These are phyloP conservation scores for Candida labiduridarum DNA, from an alignment of 1,139 yeast species.

Conservation along the genomic window DNA sequence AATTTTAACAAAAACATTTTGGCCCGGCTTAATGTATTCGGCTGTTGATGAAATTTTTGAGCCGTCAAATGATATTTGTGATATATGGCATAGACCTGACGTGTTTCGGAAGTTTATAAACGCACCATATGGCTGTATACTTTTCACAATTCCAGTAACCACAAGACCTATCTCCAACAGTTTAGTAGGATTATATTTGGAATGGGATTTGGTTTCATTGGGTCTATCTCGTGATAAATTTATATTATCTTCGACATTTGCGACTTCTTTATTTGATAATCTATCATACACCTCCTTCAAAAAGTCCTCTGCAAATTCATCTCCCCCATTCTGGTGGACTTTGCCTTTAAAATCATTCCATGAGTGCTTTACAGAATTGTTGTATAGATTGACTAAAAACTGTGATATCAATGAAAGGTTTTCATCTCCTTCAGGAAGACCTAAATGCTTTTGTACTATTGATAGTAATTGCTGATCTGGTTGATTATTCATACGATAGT, in stretches of 20 bases:
- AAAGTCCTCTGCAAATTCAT: constrained; percentile 52
- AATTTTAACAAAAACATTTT: constrained; percentile 68
- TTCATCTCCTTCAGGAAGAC: constrained; percentile 21
- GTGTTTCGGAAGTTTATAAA: constrained; percentile 50
- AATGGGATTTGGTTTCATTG: no score
- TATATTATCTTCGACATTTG: neutral
- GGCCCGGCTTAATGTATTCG: constrained; percentile 59
- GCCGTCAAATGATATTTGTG: constrained; percentile 57
- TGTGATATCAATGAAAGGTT: constrained; percentile 55
- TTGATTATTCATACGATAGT: neutral
- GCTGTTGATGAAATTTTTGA: constrained; percentile 57
- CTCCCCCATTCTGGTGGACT: constrained; percentile 63
- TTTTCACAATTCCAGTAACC: constrained; percentile 62
- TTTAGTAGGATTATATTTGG: constrained; percentile 14
- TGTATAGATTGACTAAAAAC: constrained; percentile 55
- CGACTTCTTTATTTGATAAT: constrained; percentile 15
- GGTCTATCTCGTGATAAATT: neutral
- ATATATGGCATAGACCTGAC: constrained; percentile 75
- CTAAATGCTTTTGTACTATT: constrained; percentile 9
- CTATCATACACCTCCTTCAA: constrained; percentile 37
- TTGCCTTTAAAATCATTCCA: constrained; percentile 41
- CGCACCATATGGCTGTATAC: constrained; percentile 73
- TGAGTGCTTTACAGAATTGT: constrained; percentile 20
- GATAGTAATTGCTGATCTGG: neutral
- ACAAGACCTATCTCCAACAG: constrained; percentile 44